Base-by-base conservation (phyloP, 2,329 filamentous ascomycete species). In the Aspergillus terreus region DNA sequence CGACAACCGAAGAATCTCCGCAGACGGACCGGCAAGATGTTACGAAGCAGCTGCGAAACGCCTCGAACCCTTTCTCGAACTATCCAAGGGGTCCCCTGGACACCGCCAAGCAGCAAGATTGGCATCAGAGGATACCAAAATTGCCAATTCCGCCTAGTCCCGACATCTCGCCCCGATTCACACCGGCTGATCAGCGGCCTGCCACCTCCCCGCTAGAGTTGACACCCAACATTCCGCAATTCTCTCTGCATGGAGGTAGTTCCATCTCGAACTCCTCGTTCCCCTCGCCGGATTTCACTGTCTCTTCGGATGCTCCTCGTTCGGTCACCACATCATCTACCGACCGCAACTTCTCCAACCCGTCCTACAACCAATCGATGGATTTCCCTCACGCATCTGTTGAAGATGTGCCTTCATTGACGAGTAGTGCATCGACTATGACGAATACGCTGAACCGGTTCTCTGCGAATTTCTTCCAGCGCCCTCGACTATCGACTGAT, bases 401-500 rank as follows among this genome's bases (percentile, higher is more conserved):
- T 40, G 76, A 78, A 41, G 76, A 78, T 67, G 73, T 78, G 4
- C 76, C 76, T 14, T 78, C 76, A 23, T 62, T 78, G 30, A 78
- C 73, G 23, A 77, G 76, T 59, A 77, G 75, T 57, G 70, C 74
- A 38, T 78, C 76, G 1, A 78, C 73, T 9, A 72, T 69, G 62
- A 74, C 74, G 23, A 75, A 72, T 46, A 70, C 69, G 21, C 49
- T 73, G 17, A 66, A 71, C 32, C 71, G 75, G 23, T 67, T 77
- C 27, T 78, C 76, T 6, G 69, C 69, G 23, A 72, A 67, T 17
- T 72, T 75, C 51, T 70, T 73, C 51, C 63, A 66, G 35, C 70
- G 71, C 42, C 68, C 66, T 21, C 71, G 72, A 38, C 63, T 71
- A 6, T 73, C 72, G 5, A 71, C 71, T 1, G 75, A 78, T 51